Evolutionary conservation across 805 yeast species (phyloP), one percentile per base, ranked within the genome.

Genomic region (Wickerhamiella dianesei): DNA sequence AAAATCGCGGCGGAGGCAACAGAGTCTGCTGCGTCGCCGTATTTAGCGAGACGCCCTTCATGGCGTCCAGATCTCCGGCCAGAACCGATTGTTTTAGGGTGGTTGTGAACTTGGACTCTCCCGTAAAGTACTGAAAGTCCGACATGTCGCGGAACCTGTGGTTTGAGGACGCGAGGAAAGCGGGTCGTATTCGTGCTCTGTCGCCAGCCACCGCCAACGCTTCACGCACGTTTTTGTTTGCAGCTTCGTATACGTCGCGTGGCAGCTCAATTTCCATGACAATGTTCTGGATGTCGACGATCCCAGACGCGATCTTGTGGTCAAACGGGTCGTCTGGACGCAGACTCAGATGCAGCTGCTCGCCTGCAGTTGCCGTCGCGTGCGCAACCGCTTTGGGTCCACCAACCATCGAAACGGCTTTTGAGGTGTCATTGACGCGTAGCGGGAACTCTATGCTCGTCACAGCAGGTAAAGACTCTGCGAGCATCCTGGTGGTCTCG

Each of bases 1-100:
- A 79, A 52, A 86, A 82, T 45, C 83, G 65, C 2, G 96, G 87
- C 3, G 96, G 94, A 0, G 97, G 95, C 1, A 94, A 81, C 14
- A 88, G 57, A 6, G 32, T 25, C 50, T 81, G 79, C 48, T 75
- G 71, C 47, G 74, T 70, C 37, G 57, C 63, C 48, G 68, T 66
- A 36, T 53, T 37, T 50, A 44, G 41, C 13, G 21, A 25, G 14
- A 77, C 62, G 5, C 58, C 48, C 45, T 65, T 65, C 48, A 77
- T 72, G 25, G 66, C 59, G 2, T 58, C 58, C 20, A 70, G 61
- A 52, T 74, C 62, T 5, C 76, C 73, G 0, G 60, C 50, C 37
- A 66, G 66, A 3, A 79, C 54, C 1, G 79, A 67, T 1, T 55
- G 47, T 35, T 64, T 56, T 43, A 74, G 62, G 19, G 58, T 67